Conservation (phyloP, 495 filamentous ascomycete species). For the Xylaria acuta region DNA sequence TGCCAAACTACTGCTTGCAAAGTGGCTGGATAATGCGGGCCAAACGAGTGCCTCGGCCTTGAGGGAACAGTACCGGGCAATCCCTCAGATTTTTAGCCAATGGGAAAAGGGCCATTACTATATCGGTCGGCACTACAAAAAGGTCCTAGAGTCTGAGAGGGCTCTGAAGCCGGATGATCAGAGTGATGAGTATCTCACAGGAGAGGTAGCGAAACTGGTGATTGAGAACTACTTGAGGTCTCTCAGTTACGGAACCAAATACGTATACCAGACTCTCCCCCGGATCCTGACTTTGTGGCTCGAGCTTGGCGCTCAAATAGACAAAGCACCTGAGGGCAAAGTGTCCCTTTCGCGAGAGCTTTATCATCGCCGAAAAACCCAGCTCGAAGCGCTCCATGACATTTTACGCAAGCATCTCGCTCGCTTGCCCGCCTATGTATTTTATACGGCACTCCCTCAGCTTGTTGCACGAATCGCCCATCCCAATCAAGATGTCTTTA, state of each 20-base stretch:
- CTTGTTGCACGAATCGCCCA: constrained; percentile 92
- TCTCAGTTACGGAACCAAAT: constrained; percentile 86
- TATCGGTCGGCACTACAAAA: constrained; percentile 96
- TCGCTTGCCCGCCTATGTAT: constrained; percentile 81
- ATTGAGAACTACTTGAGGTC: constrained; percentile 93
- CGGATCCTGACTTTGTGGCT: constrained; percentile 92
- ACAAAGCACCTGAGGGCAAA: constrained; percentile 70
- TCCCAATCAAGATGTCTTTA: constrained; percentile 75
- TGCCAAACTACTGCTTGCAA: constrained; percentile 88
- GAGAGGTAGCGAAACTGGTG: constrained; percentile 85
- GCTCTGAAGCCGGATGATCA: constrained; percentile 70
- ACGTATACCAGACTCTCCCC: constrained; percentile 91
- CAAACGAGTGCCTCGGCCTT: constrained; percentile 83
- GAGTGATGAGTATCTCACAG: constrained; percentile 63
- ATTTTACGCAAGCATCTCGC: constrained; percentile 75
- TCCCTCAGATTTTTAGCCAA: constrained; percentile 63
- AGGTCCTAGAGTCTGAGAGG: constrained; percentile 89
- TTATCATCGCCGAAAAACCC: constrained; percentile 58
- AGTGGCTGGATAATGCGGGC: constrained; percentile 92
- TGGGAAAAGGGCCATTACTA: constrained; percentile 99
- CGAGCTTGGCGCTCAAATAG: constrained; percentile 79
- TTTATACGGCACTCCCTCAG: constrained; percentile 92
- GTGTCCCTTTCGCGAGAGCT: constrained; percentile 69
- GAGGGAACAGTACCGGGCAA: constrained; percentile 77
- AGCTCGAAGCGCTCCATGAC: constrained; percentile 72